phyloP scores from a whole-genome alignment of 1,284 basidiomycete genomes.

The Ustilago crameri region DNA sequence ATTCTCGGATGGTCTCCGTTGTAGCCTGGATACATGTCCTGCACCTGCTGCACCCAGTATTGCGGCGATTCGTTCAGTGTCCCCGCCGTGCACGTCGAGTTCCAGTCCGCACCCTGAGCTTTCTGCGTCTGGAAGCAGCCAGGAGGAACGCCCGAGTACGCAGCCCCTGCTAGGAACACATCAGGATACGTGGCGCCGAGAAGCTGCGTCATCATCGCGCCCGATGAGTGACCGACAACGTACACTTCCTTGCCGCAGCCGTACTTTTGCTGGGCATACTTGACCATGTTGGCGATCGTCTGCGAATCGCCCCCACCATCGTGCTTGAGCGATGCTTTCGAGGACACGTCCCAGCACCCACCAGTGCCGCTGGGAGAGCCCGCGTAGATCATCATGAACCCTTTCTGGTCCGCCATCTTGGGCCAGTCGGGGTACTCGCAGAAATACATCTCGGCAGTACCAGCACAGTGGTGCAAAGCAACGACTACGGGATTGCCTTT shows the following conservation, averaged over 20 bases:
- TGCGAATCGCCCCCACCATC: slow-evolving; percentile 21
- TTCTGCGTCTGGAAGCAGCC: slow-evolving; percentile 17
- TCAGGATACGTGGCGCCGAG: slow-evolving; percentile 14
- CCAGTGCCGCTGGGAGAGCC: slow-evolving; percentile 10
- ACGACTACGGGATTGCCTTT: slow-evolving; percentile 29
- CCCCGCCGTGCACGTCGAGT: slow-evolving; percentile 16
- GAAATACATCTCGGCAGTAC: slow-evolving; percentile 17
- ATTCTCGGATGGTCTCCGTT: slow-evolving; percentile 12
- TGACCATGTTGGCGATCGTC: slow-evolving; percentile 27
- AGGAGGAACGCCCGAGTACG: slow-evolving; percentile 25
- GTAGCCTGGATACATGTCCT: slow-evolving; percentile 22
- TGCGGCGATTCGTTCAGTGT: slow-evolving; percentile 4
- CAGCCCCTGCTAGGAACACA: slow-evolving; percentile 13
- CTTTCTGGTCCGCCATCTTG: slow-evolving; percentile 23
- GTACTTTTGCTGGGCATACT: slow-evolving; percentile 22
- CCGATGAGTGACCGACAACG: slow-evolving; percentile 13
- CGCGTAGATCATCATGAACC: slow-evolving; percentile 28
- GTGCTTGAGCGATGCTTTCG: slow-evolving; percentile 16
- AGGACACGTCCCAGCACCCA: slow-evolving; percentile 26
- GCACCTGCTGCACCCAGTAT: slow-evolving; percentile 23
- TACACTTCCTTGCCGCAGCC: slow-evolving; percentile 13
- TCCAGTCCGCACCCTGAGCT: slow-evolving; percentile 11
- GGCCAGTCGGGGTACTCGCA: slow-evolving; percentile 19
- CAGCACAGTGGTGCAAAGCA: slow-evolving; percentile 31
- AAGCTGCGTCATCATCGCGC: slow-evolving; percentile 23